Evolutionary conservation across 148 eudicot species (phyloP).

Genomic region (Cornus suecica): DNA sequence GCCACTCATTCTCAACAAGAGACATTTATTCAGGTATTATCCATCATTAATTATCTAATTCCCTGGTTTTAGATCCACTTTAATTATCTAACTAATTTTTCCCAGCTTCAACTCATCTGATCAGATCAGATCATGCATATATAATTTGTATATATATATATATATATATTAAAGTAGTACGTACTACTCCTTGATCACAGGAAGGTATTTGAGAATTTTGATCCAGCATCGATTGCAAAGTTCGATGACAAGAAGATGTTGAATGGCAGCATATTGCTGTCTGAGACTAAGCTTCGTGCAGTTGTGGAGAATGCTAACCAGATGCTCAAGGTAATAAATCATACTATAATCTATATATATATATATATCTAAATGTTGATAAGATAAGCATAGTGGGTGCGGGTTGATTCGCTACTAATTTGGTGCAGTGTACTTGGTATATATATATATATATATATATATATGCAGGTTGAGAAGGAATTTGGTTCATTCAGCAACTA

Average conservation of each 20-base stretch:
- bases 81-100: too few species aligned
- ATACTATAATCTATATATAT: too few species aligned
- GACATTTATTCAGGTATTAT: slow-evolving; percentile 48
- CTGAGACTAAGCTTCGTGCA: slow-evolving; percentile 67
- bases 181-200: slow-evolving; percentile 37
- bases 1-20: slow-evolving; percentile 53
- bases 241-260: slow-evolving; percentile 42
- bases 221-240: slow-evolving; percentile 48
- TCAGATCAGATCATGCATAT: too few species aligned
- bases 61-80: too few species aligned
- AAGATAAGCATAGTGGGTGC: too few species aligned
- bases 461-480: slow-evolving; percentile 66
- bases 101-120: too few species aligned
- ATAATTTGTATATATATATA: not conserved
- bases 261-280: slow-evolving; percentile 39
- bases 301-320: slow-evolving; percentile 60
- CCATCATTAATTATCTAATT: not conserved
- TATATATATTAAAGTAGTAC: too few species aligned
- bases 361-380: too few species aligned
- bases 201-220: slow-evolving; percentile 50
- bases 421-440: too few species aligned
- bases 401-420: too few species aligned
- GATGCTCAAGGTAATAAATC: slow-evolving; percentile 48
- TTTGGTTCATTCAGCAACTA: slow-evolving; percentile 67
- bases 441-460: too few species aligned